These are phyloP conservation scores for Chlamydomonas incerta DNA, from an alignment of 139 green algal genomes.

Conservation along the genomic window DNA sequence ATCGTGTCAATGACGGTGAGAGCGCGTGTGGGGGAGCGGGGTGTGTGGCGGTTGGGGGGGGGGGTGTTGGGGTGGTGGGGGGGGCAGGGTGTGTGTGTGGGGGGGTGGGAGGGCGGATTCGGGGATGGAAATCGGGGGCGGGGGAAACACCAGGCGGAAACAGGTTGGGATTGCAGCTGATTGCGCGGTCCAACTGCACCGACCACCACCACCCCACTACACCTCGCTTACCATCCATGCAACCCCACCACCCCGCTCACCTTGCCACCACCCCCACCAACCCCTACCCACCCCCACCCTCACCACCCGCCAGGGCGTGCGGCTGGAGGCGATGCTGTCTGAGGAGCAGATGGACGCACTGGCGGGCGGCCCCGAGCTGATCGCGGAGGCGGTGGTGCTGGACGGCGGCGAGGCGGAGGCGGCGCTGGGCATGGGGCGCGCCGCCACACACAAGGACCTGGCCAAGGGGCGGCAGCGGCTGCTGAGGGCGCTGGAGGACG, in stretches of 20 bases:
- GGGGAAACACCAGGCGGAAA: no score
- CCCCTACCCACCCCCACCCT: neutral
- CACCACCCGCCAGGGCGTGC: slow-evolving; percentile 19
- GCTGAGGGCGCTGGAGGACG: slow-evolving; percentile 57
- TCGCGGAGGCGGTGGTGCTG: slow-evolving; percentile 41
- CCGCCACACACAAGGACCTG: slow-evolving; percentile 35
- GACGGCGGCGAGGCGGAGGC: slow-evolving; percentile 36
- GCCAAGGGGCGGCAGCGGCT: slow-evolving; percentile 54
- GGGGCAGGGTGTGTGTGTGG: no score
- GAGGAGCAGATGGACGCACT: slow-evolving; percentile 43
- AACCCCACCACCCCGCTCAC: no score
- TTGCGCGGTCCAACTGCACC: no score
- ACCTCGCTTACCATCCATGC: no score
- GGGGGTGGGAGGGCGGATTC: neutral
- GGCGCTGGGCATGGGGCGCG: slow-evolving; percentile 30
- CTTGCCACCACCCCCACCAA: no score
- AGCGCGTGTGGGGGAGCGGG: no score
- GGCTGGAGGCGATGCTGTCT: slow-evolving; percentile 26
- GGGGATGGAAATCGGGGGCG: neutral
- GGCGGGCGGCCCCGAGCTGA: slow-evolving; percentile 34
- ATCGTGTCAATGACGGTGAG: slow-evolving; percentile 69
- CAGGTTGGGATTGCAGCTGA: no score
- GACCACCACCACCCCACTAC: no score
- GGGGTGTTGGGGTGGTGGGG: no score
- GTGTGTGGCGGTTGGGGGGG: neutral